Evolutionary conservation across 1,139 yeast genomes (phyloP).

Genomic region (Lodderomyces parapsilosis): DNA sequence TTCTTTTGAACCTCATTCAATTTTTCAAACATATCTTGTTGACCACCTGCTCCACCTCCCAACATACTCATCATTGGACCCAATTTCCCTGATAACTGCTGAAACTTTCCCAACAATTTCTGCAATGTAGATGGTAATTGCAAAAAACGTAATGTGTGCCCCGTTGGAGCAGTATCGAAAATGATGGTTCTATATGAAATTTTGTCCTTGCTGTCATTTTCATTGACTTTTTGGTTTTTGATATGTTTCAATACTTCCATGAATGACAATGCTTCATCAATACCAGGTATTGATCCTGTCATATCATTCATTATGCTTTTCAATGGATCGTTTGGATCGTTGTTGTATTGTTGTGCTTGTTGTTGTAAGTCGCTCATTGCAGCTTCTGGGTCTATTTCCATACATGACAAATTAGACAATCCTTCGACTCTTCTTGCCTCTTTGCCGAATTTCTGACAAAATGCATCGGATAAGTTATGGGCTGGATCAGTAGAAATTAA

Average conservation of each 20-base stretch:
- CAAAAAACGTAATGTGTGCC: slow-evolving; percentile 91
- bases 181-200: slow-evolving; percentile 76
- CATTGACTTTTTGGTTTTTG: slow-evolving; percentile 60
- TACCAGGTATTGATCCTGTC: slow-evolving; percentile 95
- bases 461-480: slow-evolving; percentile 94
- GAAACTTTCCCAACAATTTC: slow-evolving; percentile 80
- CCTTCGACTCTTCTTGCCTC: slow-evolving; percentile 95
- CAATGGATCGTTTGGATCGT: slow-evolving; percentile 60
- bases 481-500: slow-evolving; percentile 98
- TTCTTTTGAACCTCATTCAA: slow-evolving; percentile 79
- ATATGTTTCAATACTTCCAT: slow-evolving; percentile 98
- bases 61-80: slow-evolving; percentile 88
- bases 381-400: slow-evolving; percentile 98
- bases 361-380: slow-evolving; percentile 86
- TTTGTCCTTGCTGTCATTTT: slow-evolving; percentile 23
- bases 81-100: slow-evolving; percentile 78
- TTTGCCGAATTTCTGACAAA: slow-evolving; percentile 95
- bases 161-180: slow-evolving; percentile 98
- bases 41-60: slow-evolving; percentile 69
- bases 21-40: slow-evolving; percentile 78
- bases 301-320: slow-evolving; percentile 81
- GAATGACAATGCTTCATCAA: slow-evolving; percentile 94
- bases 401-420: slow-evolving; percentile 81
- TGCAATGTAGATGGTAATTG: slow-evolving; percentile 92
- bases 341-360: slow-evolving; percentile 54